Conservation (phyloP, 2,329 filamentous ascomycete genomes). For the Ophiocordyceps camponoti-saundersi region DNA sequence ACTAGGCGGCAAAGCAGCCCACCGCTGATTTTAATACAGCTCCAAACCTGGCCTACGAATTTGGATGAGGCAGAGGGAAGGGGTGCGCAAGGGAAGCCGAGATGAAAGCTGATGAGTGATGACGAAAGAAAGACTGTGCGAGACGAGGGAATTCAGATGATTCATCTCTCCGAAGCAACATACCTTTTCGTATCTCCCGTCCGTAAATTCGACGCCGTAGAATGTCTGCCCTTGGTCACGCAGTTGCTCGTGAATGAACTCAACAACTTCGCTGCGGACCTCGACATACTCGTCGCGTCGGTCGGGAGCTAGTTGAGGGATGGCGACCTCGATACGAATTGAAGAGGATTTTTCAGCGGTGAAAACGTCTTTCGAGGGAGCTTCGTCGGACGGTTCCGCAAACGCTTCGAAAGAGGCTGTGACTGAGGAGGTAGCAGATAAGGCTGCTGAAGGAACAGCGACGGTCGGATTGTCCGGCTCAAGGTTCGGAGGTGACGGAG, state of each 20-base stretch:
- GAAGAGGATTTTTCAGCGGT: neutral
- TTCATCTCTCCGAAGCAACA: no score
- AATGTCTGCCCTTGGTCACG: constrained; percentile 9
- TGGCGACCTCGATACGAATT: constrained; percentile 12
- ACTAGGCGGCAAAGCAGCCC: no score
- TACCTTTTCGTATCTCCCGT: constrained; percentile 27
- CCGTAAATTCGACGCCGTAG: constrained; percentile 26
- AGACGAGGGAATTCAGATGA: neutral
- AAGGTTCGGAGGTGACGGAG: neutral
- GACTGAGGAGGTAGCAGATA: neutral
- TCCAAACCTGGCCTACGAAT: no score
- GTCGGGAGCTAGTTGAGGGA: constrained; percentile 11
- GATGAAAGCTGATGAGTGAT: no score
- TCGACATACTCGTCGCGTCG: constrained; percentile 12
- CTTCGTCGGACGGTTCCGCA: neutral
- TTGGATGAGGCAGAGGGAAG: no score
- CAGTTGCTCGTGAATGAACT: constrained; percentile 15
- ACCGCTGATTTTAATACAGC: no score
- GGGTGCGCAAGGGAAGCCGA: no score
- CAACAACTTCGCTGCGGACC: constrained; percentile 19
- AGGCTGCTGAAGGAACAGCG: neutral
- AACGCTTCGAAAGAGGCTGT: neutral
- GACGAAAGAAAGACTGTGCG: neutral
- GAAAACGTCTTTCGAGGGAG: neutral
- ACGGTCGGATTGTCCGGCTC: neutral